Percentiles rank a stretch among this genome's conserved stretches.
Evolutionary conservation across 345 rosid species (phyloP).

Genomic region (Syzygium aqueum): DNA sequence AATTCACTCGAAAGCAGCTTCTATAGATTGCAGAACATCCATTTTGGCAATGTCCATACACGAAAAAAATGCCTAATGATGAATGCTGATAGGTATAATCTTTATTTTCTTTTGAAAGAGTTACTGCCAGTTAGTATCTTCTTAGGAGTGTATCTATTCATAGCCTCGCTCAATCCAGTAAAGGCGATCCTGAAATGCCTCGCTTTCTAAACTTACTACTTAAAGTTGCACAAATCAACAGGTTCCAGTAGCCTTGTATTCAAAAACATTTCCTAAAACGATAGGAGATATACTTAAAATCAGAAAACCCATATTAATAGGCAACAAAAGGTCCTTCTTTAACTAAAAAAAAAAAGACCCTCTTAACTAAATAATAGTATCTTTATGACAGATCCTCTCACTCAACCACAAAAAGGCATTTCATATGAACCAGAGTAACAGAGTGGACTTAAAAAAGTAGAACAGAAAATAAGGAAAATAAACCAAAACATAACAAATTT

Average conservation of each 20-base stretch:
- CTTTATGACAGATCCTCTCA: not conserved
- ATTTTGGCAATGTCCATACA: not conserved
- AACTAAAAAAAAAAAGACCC: not conserved
- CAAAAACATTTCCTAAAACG: not conserved
- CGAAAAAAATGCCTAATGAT: not conserved
- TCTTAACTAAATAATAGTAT: not conserved
- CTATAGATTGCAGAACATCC: not conserved
- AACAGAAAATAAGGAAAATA: not conserved
- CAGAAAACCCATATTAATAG: not conserved
- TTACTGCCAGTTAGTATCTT: not conserved
- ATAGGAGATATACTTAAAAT: not conserved
- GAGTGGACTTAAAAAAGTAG: not conserved
- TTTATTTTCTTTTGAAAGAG: not conserved
- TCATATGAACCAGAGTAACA: not conserved
- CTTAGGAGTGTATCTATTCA: not conserved
- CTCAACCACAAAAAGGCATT: not conserved
- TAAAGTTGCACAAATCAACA: not conserved
- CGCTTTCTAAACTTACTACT: not conserved
- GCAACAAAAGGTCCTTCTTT: not conserved
- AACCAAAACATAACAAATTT: not conserved
- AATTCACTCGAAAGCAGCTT: not conserved
- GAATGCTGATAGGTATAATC: not conserved
- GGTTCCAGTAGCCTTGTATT: not conserved
- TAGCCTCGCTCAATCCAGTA: not conserved
- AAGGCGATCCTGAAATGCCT: not conserved